A percentile compares a stretch with the other conserved stretches of the same genome.
phyloP scores from a whole-genome alignment of 2,329 filamentous ascomycete genomes.

The Colletotrichum neosansevieriae region DNA sequence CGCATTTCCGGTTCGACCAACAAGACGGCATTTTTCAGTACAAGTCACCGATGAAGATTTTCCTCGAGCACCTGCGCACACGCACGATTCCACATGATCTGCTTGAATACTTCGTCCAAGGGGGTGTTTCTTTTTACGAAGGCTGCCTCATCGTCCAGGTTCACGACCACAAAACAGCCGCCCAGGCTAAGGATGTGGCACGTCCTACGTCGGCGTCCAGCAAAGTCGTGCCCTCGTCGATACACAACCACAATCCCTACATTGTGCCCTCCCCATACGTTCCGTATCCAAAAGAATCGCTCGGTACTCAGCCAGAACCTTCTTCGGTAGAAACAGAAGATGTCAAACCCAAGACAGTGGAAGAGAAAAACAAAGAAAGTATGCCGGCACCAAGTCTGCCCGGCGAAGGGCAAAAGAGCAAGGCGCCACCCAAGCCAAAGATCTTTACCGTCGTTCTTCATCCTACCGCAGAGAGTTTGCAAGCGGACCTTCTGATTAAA shows the following conservation, averaged over 20 bases:
- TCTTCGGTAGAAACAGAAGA: conserved; percentile 47
- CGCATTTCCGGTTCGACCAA: conserved; percentile 91
- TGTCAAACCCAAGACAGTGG: conserved; percentile 54
- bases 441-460: conserved; percentile 85
- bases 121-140: conserved; percentile 87
- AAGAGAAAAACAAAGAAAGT: conserved; percentile 68
- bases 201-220: conserved; percentile 67
- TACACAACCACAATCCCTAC: conserved; percentile 92
- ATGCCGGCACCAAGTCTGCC: conserved; percentile 65
- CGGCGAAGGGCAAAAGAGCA: conserved; percentile 58
- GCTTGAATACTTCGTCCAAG: conserved; percentile 79
- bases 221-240: conserved; percentile 79
- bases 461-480: conserved; percentile 81
- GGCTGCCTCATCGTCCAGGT: conserved; percentile 94
- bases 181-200: conserved; percentile 69
- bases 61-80: conserved; percentile 80
- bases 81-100: conserved; percentile 92
- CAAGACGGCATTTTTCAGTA: conserved; percentile 95
- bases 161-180: conserved; percentile 83
- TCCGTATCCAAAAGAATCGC: conserved; percentile 74
- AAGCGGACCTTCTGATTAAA: conserved; percentile 82
- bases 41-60: conserved; percentile 88
- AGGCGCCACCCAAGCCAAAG: conserved; percentile 68
- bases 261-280: conserved; percentile 90
- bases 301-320: conserved; percentile 32